These are phyloP conservation scores for Solanum hybrid DNA, from an alignment of 305 asterid genomes.

Conservation along the genomic window DNA sequence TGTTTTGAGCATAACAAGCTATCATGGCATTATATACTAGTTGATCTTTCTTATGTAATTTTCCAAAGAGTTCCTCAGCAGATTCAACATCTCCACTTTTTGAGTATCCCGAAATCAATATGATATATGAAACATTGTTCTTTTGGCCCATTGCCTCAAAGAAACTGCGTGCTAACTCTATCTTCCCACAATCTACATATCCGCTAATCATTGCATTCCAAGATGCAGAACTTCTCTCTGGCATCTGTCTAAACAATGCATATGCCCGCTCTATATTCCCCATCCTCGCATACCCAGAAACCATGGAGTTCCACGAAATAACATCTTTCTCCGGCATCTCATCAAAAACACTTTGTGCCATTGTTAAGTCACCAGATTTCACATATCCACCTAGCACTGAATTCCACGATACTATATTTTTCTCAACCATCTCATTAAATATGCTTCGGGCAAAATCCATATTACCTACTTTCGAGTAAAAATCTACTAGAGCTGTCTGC, in stretches of 20 bases:
- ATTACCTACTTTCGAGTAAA: conserved; percentile 56
- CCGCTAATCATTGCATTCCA: conserved; percentile 82
- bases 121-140: conserved; percentile 49
- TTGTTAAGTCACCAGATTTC: conserved; percentile 39
- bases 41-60: conserved; percentile 29
- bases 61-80: conserved; percentile 46
- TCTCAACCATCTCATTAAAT: conserved; percentile 51
- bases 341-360: conserved; percentile 52
- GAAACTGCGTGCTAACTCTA: conserved; percentile 49
- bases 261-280: conserved; percentile 61
- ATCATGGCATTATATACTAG: conserved; percentile 66
- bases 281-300: conserved; percentile 45
- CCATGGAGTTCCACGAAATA: conserved; percentile 72
- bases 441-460: conserved; percentile 51
- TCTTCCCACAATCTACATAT: conserved; percentile 47
- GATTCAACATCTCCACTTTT: conserved; percentile 48
- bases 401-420: conserved; percentile 75
- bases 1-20: conserved; percentile 65
- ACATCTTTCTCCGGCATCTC: conserved; percentile 64
- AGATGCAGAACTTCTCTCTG: conserved; percentile 56
- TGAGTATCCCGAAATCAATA: conserved; percentile 75
- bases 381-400: conserved; percentile 56
- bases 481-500: conserved; percentile 68
- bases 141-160: conserved; percentile 56
- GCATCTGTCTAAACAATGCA: conserved; percentile 56